A percentile compares a stretch with the other conserved stretches of the same genome.
Evolutionary conservation across 352 stramenopile species (phyloP).

Genomic region (Pythium aristosporum): DNA sequence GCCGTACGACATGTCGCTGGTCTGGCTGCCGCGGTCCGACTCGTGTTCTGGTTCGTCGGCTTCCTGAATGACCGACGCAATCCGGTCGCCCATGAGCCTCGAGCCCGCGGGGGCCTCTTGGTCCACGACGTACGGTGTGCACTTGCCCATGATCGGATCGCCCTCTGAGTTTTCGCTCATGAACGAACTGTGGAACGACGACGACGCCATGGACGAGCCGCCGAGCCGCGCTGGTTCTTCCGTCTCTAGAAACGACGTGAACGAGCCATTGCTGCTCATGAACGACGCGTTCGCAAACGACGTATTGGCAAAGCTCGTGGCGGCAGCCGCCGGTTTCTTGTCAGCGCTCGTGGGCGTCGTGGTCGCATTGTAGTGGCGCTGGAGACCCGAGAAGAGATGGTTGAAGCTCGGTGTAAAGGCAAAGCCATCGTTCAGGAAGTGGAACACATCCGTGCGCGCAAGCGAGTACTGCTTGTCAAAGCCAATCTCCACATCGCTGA

Average conservation of each 20-base stretch:
- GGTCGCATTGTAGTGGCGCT: constrained; percentile 30
- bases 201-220: not conserved
- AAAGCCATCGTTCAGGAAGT: constrained; percentile 76
- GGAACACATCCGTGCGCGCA: constrained; percentile 72
- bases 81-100: constrained; percentile 5
- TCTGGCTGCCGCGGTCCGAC: constrained; percentile 4
- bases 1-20: constrained; percentile 3
- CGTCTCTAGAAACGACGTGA: constrained; percentile 27
- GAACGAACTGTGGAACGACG: constrained; percentile 17
- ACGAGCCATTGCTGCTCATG: constrained; percentile 26
- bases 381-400: constrained; percentile 41
- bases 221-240: not conserved
- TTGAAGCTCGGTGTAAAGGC: constrained; percentile 69
- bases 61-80: constrained; percentile 26
- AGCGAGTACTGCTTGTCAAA: constrained; percentile 84
- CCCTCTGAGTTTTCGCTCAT: constrained; percentile 22
- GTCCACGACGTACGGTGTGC: constrained; percentile 17
- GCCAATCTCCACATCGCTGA: constrained; percentile 72
- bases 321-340: not conserved
- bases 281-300: constrained; percentile 27
- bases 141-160: constrained; percentile 25
- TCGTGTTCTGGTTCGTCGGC: constrained; percentile 12
- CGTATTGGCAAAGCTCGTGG: constrained; percentile 7
- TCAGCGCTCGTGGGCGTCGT: not conserved
- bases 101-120: constrained; percentile 2